A percentile compares a stretch with the other conserved stretches of the same genome.
Evolutionary conservation across 371 early-diverging fungal genomes (phyloP).

Genomic region (Mucor racemosus): DNA sequence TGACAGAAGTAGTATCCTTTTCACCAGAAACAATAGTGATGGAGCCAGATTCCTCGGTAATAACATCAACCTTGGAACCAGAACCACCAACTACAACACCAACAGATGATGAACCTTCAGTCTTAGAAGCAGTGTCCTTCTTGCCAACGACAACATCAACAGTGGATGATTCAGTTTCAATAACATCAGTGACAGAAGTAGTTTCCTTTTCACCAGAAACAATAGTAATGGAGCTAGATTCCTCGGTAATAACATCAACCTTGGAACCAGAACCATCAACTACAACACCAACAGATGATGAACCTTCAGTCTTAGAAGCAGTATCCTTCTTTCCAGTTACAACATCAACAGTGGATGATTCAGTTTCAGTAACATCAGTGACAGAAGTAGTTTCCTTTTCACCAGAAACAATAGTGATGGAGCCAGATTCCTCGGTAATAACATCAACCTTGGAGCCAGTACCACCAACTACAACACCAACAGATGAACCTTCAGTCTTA

Average conservation of each 20-base stretch:
- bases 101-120: no score
- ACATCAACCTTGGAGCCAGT: neutral
- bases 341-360: no score
- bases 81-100: no score
- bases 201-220: neutral
- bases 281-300: neutral
- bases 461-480: neutral
- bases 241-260: neutral
- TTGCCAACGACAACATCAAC: neutral
- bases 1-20: neutral
- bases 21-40: neutral
- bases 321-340: no score
- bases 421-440: no score
- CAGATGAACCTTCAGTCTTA: neutral
- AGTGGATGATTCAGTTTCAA: neutral
- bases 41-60: no score
- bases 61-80: no score
- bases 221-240: neutral
- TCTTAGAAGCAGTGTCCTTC: no score
- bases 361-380: no score
- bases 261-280: slow-evolving; percentile 3
- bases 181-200: neutral
- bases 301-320: no score
- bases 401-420: no score
- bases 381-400: no score